Base-by-base conservation (phyloP, 73 alveolate species). In the Paramecium caudatum region DNA sequence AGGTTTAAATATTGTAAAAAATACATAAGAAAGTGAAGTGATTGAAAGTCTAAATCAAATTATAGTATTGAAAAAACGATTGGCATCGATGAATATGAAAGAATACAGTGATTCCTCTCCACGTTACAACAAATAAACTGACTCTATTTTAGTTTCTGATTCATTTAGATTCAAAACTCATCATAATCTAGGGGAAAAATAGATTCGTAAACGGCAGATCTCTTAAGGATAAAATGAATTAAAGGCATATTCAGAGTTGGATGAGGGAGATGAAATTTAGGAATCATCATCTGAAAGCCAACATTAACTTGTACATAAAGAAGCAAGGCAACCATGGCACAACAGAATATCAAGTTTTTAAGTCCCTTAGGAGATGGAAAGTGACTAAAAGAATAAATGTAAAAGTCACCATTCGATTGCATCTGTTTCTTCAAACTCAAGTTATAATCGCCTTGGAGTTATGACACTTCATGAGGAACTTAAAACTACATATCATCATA, bases 131-230 rank as follows among this genome's bases (percentile, higher is more conserved):
- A 4, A 23, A 23, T 12, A 21, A 55, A 17, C 30, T 3, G 80
- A 55, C 30, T 43, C 80, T 5, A 4, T 23, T 27, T 55, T 55
- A 7, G 30, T 21, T 27, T 55, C 80, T 10, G 46, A 23, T 12
- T 37, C 46, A 55, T 55, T 55, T 21, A 55, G 80, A 55, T 55
- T 55, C 30, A 55, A 55, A 5, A 55, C 80, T 2, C 80, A 55
- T 10, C 80, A 55, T 21, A 55, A 55, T 55, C 30, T 55, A 2
- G 80, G 80, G 30, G 80, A 55, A 23, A 55, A 55, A 55, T 23
- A 23, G 5, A 55, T 55, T 3, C 12, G 46, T 27, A 10, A 7
- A 21, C 23, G 80, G 12, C n/a, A 55, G 45, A 21, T 55, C 13
- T 55, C 80, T 5, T 9, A 23, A 55, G 4, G 30, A 21, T 37